phyloP scores from a whole-genome alignment of 2,329 filamentous ascomycete species.

The Cladosporium austrohemisphaericum region DNA sequence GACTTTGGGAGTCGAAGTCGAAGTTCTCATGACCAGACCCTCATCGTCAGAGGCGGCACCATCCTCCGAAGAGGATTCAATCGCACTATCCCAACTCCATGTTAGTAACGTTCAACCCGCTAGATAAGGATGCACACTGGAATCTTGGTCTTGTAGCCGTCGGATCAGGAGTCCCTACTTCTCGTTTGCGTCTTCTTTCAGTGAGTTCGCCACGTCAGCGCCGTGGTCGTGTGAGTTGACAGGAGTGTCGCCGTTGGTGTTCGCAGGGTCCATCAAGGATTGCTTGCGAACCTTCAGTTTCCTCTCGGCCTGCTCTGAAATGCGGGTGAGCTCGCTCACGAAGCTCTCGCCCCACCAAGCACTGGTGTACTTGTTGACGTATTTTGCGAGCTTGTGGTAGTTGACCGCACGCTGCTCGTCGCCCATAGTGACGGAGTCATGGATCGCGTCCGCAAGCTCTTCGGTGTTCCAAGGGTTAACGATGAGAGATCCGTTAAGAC shows the following conservation, averaged over 20 bases:
- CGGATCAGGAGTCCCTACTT: slow-evolving; percentile 4
- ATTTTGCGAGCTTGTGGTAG: slow-evolving; percentile 87
- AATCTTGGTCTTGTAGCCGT: background rate
- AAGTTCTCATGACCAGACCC: slow-evolving; percentile 15
- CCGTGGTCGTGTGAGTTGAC: slow-evolving; percentile 12
- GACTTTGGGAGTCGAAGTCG: slow-evolving; percentile 2
- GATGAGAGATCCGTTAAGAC: slow-evolving; percentile 85
- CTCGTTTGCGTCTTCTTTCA: slow-evolving; percentile 4
- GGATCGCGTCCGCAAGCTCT: slow-evolving; percentile 85
- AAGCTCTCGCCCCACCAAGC: slow-evolving; percentile 96
- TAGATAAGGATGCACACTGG: background rate
- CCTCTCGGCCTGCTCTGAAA: slow-evolving; percentile 51
- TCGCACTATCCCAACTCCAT: slow-evolving; percentile 2
- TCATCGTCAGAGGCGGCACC: too few species aligned
- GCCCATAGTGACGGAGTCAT: slow-evolving; percentile 95
- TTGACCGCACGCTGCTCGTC: slow-evolving; percentile 82
- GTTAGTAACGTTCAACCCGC: slow-evolving; percentile 14
- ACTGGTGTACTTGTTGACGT: slow-evolving; percentile 94
- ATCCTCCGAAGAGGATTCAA: slow-evolving; percentile 4
- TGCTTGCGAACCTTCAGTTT: slow-evolving; percentile 42
- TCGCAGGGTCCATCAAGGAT: slow-evolving; percentile 18
- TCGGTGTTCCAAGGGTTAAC: slow-evolving; percentile 99
- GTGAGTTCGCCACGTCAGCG: background rate
- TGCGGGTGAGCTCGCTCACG: slow-evolving; percentile 71
- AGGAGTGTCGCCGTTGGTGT: slow-evolving; percentile 12